These are phyloP conservation scores for Penicillium flavigenum DNA, from an alignment of 495 filamentous ascomycete species.

Conservation along the genomic window DNA sequence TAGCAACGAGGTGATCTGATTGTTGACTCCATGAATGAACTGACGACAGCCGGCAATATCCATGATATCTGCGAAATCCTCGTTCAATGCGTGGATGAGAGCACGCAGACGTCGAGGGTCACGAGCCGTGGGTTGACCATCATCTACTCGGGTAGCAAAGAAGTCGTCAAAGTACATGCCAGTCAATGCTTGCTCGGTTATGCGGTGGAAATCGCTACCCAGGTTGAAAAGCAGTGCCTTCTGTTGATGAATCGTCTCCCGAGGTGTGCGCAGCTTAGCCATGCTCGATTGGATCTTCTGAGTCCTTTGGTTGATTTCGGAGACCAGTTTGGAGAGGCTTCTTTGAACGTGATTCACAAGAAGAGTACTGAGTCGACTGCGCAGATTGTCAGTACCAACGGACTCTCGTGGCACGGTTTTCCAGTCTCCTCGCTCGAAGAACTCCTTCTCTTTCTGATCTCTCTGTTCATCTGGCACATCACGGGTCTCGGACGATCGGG, in stretches of 20 bases:
- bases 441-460: background rate
- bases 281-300: background rate
- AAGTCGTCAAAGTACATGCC: background rate
- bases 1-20: background rate
- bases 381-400: background rate
- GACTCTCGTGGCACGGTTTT: background rate
- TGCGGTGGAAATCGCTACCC: background rate
- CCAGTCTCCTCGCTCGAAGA: background rate
- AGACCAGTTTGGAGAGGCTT: background rate
- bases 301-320: background rate
- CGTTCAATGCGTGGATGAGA: slow-evolving; percentile 51
- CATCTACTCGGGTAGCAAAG: background rate
- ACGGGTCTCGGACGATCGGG: background rate
- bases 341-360: background rate
- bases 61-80: slow-evolving; percentile 50
- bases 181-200: background rate
- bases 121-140: too few relatives aligned
- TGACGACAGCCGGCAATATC: background rate
- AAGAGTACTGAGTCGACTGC: background rate
- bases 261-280: background rate
- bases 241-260: background rate
- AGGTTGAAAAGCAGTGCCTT: background rate
- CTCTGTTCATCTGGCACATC: too few relatives aligned
- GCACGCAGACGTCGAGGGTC: slow-evolving; percentile 27
- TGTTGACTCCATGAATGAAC: background rate